Evolutionary conservation across 2,329 filamentous ascomycete genomes (phyloP), one percentile per base, ranked within the genome.

Genomic region (Aspergillus oerlinghausenensis): DNA sequence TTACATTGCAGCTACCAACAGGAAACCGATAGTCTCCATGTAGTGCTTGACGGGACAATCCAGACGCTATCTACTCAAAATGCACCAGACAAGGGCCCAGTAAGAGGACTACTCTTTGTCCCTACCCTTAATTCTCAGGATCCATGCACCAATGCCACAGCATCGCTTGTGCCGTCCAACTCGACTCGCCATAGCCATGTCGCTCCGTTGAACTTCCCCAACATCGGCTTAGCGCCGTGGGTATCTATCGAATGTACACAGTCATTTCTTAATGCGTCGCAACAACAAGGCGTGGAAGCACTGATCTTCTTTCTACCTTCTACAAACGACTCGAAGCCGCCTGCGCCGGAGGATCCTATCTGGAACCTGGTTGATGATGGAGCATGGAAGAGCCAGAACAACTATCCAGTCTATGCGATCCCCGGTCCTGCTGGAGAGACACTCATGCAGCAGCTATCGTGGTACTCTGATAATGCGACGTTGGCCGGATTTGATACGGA

Each of bases 181-280:
- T 90, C 86, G 54, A 96, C 90, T 11, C 84, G 88, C 17, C 82
- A 84, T 64, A 71, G 74, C n/a, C 82, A 94, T 66, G 82, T 97
- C 17, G 80, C 81, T 0, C 81, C 82, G 50, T 70, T 72, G 21
- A 85, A 88, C 63, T 91, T 90, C 71, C 85, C 88, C 55, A 79
- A 92, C 52, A 84, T 97, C 64, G 92, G 89, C 28, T 77, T 97
- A 53, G 92, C 90, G 25, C 93, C 93, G 28, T 97, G 93, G 92
- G 85, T 91, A 65, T 88, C 82, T 60, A 77, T 81, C 7, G 77
- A 84, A 26, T 99, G 93, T 70, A 88, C 90, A 11, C 75, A 81
- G 55, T 82, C 87, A 48, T 96, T 91, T 70, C 80, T 97, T 49
- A 75, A 80, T 19, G 76, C 79, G 11, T 82, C 82, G 2, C 80